Base-by-base conservation (phyloP, 2,329 filamentous ascomycete genomes). In the Monosporascus sp. region DNA sequence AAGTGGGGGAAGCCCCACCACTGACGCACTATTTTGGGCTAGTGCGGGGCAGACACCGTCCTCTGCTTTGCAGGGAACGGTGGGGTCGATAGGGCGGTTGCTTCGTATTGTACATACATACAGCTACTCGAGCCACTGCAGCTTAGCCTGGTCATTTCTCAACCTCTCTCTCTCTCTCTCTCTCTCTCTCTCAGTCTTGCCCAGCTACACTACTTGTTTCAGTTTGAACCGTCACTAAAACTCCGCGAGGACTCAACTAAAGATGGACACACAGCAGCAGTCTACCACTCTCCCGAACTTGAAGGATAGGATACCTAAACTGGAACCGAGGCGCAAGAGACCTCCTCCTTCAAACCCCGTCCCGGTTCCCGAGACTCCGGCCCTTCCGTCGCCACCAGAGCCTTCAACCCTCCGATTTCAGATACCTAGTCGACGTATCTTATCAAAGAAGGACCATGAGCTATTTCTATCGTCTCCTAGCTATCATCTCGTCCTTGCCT, bases 381-480 rank as follows among this genome's bases (percentile, higher is more conserved):
- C 78, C 40, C 79, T 97, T 8, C 85, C 90, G 37, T 70, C 83
- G 47, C 86, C 87, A 19, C 86, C 87, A 55, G 79, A 84, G 56
- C 75, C 79, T 41, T 78, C 80, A 50, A 77, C 73, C 46, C 76
- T 86, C 65, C 72, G 70, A 6, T 95, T 89, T 74, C 74, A 77
- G 54, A 75, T 74, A 6, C 94, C 94, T 1, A 81, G 78, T 14
- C 82, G 92, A 55, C 83, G 92, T 8, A 97, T 99, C 50, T 75
- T 99, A 14, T 93, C 91, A 3, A 77, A 78, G 2, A 76, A 81
- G 48, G 94, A 99, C 61, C 92, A 96, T 67, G 79, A 89, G 19
- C 73, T 91, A 4, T 99, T 97, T 64, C 79, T 91, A 19, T 74
- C 81, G 1, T 97, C 92, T 0, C 78, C 86, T 0, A 87, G 92